Base-by-base conservation (phyloP, 257 asterid genomes). In the Striga asiatica region DNA sequence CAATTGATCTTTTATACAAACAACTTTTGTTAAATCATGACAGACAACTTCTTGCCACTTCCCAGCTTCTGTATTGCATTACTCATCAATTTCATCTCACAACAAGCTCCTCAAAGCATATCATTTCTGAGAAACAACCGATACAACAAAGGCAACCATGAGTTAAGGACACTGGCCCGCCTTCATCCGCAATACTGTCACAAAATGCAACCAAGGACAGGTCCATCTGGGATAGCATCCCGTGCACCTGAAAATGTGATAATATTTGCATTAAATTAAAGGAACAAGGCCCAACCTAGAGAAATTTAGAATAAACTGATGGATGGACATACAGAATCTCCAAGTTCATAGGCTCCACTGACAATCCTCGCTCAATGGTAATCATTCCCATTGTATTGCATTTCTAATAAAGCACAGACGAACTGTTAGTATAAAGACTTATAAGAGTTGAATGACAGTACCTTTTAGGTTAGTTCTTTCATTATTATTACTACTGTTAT, bases 181-280 rank as follows among this genome's bases (percentile, higher is more conserved):
- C 99, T 75, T 92, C 94, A 16, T 79, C 97, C 19, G 79, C 88
- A 50, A 82, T 88, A 74, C 85, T 92, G 69, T 92, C 99, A 66
- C 97, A 88, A 67, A 75, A 84, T 34, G 95, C 81, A 71, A 88
- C 91, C 66, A 92, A 66, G 17, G 99, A 77, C 31, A 93, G 93
- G 61, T 92, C 99, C 82, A 92, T 79, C 74, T 92, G 99, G 69
- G 99, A 76, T 62, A 92, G 78, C 99, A 92, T 92, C 43, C 97
- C 97, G 29, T 84, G 91, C 66, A 92, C 97, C 99, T 92, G 78
- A 70, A 71, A 60, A 42, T 67, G 49, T 67, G 49, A 63, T 12
- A 27, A 11, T 21, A 28, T 20, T 60, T 50, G 22, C 42, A 55
- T 52, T 18, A 60, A 70, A 29, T 58, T 53, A 57, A 42, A 51